Percentiles rank a stretch among this genome's conserved stretches.
Conservation (phyloP, 2,329 filamentous ascomycete species). For the Fusarium beomiforme region DNA sequence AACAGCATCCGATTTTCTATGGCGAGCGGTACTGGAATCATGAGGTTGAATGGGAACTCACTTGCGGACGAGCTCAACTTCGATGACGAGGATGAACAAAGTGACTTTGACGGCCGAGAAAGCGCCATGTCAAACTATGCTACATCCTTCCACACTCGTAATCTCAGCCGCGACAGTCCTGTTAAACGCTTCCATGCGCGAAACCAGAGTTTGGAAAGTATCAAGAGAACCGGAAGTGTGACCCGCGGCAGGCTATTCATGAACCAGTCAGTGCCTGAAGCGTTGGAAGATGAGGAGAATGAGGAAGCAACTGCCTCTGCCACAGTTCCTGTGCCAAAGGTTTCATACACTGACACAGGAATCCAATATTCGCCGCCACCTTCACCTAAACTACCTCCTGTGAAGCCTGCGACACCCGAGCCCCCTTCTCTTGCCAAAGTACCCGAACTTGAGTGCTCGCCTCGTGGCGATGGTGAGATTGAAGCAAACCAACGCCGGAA, state of each 20-base stretch:
- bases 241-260: slow-evolving; percentile 62
- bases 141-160: slow-evolving; percentile 60
- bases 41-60: slow-evolving; percentile 74
- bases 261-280: slow-evolving; percentile 65
- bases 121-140: slow-evolving; percentile 64
- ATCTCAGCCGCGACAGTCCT: slow-evolving; percentile 67
- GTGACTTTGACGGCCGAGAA: slow-evolving; percentile 76
- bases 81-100: slow-evolving; percentile 80
- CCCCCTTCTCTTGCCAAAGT: slow-evolving; percentile 52
- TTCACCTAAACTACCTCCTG: slow-evolving; percentile 67
- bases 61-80: slow-evolving; percentile 93
- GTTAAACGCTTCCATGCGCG: slow-evolving; percentile 60
- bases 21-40: slow-evolving; percentile 64
- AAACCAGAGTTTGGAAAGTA: slow-evolving; percentile 68
- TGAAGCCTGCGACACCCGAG: slow-evolving; percentile 56
- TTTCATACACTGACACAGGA: slow-evolving; percentile 76
- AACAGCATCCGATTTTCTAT: slow-evolving; percentile 79
- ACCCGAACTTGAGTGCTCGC: slow-evolving; percentile 54
- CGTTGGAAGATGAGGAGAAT: slow-evolving; percentile 65
- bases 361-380: slow-evolving; percentile 87
- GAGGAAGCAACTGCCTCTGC: slow-evolving; percentile 55
- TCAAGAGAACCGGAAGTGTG: slow-evolving; percentile 65
- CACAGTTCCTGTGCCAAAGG: slow-evolving; percentile 49
- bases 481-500: slow-evolving; percentile 81
- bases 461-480: slow-evolving; percentile 65